Conservation (phyloP, 2,329 filamentous ascomycete genomes). For the Cladosporium sp. region DNA sequence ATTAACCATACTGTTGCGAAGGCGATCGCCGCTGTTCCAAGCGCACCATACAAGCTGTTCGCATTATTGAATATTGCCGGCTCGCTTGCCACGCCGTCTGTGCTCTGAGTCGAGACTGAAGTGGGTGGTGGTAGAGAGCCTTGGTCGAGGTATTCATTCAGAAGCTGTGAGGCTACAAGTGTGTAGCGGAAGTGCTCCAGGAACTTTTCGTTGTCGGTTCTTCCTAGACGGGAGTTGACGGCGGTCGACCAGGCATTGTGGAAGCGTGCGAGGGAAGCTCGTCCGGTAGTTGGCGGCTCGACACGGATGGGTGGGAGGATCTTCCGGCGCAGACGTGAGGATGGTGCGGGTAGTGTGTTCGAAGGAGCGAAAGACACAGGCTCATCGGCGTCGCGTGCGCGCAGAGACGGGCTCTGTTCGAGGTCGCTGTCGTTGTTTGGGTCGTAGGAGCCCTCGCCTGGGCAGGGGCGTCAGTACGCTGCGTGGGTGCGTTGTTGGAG, state of each 20-base stretch:
- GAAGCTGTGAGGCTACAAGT: constrained; percentile 84
- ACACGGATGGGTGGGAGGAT: constrained; percentile 16
- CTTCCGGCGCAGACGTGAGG: constrained; percentile 3
- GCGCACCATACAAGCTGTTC: constrained; percentile 61
- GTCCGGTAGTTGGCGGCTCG: background rate
- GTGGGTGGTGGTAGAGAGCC: constrained; percentile 35
- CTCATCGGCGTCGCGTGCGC: background rate
- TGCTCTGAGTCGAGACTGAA: constrained; percentile 14
- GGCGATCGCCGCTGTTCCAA: constrained; percentile 59
- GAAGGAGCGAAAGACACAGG: constrained; percentile 12
- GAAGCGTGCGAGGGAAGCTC: constrained; percentile 19
- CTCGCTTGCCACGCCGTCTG: constrained; percentile 22
- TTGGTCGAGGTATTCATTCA: constrained; percentile 60
- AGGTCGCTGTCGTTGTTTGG: constrained; percentile 18
- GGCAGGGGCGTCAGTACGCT: constrained; percentile 10
- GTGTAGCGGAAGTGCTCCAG: constrained; percentile 91
- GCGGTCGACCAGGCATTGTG: constrained; percentile 52
- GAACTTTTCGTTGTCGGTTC: constrained; percentile 77
- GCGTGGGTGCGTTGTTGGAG: background rate
- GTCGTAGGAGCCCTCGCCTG: constrained; percentile 31
- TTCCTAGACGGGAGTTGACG: constrained; percentile 67
- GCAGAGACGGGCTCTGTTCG: constrained; percentile 12
- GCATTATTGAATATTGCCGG: constrained; percentile 30
- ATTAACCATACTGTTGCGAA: constrained; percentile 64
- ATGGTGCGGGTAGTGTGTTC: background rate